Conservation (phyloP, 495 filamentous ascomycete genomes). For the Xylaria scruposa region DNA sequence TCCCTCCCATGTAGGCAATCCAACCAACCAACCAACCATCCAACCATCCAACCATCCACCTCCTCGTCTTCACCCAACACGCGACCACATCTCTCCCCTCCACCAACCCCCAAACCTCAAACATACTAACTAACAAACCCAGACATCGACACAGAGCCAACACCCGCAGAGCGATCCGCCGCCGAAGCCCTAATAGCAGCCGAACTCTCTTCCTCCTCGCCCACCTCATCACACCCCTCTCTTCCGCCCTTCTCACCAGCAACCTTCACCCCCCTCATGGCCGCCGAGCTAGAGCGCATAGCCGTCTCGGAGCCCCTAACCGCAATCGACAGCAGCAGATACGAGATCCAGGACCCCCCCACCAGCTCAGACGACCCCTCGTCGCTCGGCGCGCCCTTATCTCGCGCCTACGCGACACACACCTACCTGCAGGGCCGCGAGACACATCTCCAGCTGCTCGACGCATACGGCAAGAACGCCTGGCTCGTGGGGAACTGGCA, state of each 20-base stretch:
- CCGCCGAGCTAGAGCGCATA: slow-evolving; percentile 62
- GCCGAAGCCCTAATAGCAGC: slow-evolving; percentile 69
- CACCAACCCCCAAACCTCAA: slow-evolving; percentile 28
- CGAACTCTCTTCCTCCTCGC: slow-evolving; percentile 61
- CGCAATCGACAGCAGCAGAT: slow-evolving; percentile 81
- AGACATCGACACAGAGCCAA: slow-evolving; percentile 77
- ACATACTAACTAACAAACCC: slow-evolving; percentile 24
- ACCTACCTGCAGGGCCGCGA: slow-evolving; percentile 70
- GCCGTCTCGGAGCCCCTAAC: slow-evolving; percentile 48
- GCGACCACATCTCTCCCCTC: neutral
- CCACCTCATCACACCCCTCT: slow-evolving; percentile 58
- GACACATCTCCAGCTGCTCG: slow-evolving; percentile 75
- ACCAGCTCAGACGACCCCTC: slow-evolving; percentile 27
- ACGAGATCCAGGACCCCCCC: slow-evolving; percentile 65
- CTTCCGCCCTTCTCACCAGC: slow-evolving; percentile 39
- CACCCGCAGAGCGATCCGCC: slow-evolving; percentile 59
- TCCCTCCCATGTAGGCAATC: slow-evolving; percentile 76
- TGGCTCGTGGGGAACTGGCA: slow-evolving; percentile 88
- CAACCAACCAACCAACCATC: neutral
- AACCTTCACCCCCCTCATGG: slow-evolving; percentile 65
- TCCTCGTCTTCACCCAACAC: neutral
- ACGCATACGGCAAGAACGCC: slow-evolving; percentile 83
- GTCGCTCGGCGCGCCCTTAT: slow-evolving; percentile 38
- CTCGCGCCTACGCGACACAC: slow-evolving; percentile 66
- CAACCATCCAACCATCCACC: neutral